These are phyloP conservation scores for Entomortierella lignicola DNA, from an alignment of 192 early-diverging fungal genomes.

Conservation along the genomic window DNA sequence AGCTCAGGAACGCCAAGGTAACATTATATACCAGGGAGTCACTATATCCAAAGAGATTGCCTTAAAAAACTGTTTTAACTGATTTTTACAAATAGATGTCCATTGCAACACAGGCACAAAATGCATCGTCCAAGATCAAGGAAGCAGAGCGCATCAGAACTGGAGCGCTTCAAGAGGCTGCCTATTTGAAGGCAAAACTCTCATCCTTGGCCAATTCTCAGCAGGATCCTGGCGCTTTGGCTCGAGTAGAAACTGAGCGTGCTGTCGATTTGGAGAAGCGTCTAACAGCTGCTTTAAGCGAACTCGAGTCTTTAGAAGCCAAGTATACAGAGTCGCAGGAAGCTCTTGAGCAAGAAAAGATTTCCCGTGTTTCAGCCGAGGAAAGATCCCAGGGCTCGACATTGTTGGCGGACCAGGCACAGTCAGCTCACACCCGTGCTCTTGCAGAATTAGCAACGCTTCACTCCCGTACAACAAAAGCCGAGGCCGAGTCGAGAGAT, in stretches of 20 bases:
- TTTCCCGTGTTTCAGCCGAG: conserved; percentile 56
- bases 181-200: conserved; percentile 63
- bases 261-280: conserved; percentile 59
- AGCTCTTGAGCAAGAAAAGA: conserved; percentile 55
- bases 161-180: conserved; percentile 67
- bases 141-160: conserved; percentile 62
- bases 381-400: conserved; percentile 57
- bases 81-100: conserved; percentile 14
- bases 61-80: too few relatives aligned
- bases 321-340: conserved; percentile 53
- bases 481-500: conserved; percentile 59
- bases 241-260: conserved; percentile 58
- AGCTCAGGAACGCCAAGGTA: conserved; percentile 58
- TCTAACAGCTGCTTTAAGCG: conserved; percentile 53
- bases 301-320: conserved; percentile 51
- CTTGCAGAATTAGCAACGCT: conserved; percentile 57
- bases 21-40: too few relatives aligned
- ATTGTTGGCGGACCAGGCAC: conserved; percentile 58
- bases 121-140: conserved; percentile 58
- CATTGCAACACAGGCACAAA: conserved; percentile 60
- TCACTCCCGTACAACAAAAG: conserved; percentile 52
- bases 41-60: too few relatives aligned
- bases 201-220: conserved; percentile 57
- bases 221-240: conserved; percentile 46
- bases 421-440: conserved; percentile 59